A percentile compares a stretch with the other conserved stretches of the same genome.
phyloP scores from a whole-genome alignment of 169 alveolate species.

The Eimeria praecox region DNA sequence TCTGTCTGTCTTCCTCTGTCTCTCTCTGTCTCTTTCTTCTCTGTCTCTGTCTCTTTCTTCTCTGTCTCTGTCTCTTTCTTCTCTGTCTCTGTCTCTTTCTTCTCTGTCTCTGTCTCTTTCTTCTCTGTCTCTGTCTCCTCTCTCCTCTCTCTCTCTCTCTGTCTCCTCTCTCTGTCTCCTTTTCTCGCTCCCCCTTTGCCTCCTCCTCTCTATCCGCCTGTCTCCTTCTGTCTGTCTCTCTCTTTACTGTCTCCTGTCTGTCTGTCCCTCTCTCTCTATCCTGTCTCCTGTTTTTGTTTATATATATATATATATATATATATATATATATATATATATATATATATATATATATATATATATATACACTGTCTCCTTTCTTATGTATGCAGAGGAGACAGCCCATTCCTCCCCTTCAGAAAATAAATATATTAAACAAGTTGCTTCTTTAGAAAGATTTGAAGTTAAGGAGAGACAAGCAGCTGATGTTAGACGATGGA shows the following conservation, averaged over 20 bases:
- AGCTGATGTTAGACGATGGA: slow-evolving; percentile 75
- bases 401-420: too few relatives aligned
- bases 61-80: too few relatives aligned
- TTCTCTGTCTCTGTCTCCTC: too few relatives aligned
- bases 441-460: slow-evolving; percentile 61
- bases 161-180: too few relatives aligned
- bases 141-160: background rate
- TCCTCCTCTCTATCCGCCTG: too few relatives aligned
- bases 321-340: too few relatives aligned
- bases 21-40: background rate
- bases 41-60: background rate
- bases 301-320: too few relatives aligned
- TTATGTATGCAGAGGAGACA: too few relatives aligned
- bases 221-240: background rate
- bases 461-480: slow-evolving; percentile 56
- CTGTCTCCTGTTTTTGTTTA: too few relatives aligned
- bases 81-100: background rate
- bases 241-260: background rate
- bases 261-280: background rate
- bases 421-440: background rate
- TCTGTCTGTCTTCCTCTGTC: too few relatives aligned
- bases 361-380: too few relatives aligned
- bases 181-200: background rate
- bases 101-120: background rate
- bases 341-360: too few relatives aligned